Evolutionary conservation across 306 rosid species (phyloP), one percentile per base, ranked within the genome.

Genomic region (Datisca glomerata): DNA sequence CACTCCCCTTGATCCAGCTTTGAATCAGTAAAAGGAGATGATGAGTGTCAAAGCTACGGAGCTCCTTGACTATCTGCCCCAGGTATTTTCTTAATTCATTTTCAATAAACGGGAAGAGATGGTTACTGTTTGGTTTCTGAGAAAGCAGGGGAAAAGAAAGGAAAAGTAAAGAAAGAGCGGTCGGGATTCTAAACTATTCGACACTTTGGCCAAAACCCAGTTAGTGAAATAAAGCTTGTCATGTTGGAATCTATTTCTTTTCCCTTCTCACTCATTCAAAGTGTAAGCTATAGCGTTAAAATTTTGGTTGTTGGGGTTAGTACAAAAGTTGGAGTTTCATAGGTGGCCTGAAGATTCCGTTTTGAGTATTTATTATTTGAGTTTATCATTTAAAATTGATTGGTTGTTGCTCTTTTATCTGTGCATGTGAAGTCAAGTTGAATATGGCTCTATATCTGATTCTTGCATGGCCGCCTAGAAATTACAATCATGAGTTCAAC

Each of bases 71-170:
- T 8, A 9, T 37, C 36, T 7, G 36, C 8, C 12, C 24, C 4
- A 37, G 44, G 21, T 13, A 39, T 39, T 39, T 17, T 7, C 8
- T 17, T 39, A 8, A 5, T 15, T 3, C 19, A 39, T 12, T 16
- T 37, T 37, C 35, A 2, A 9, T 38, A 0, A 14, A 31, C 9
- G 36, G 9, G 36, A 31, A 2, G 36, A 0, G 36, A n/a, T n/a
- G n/a, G 13, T 8, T 11, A 22, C 45, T 44, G 54, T 53, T 61
- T 39, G 46, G 50, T 51, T 42, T 47, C 58, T 58, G 39, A 24
- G 57, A 35, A 55, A 54, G 12, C 16, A n/a, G 12, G 18, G 43
- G 47, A 35, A 21, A 13, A 6, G 8, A 11, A 19, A 24, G 9
- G 43, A 44, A 28, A 35, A n/a, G 20, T 17, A 16, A 21, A 19